Percentiles rank a stretch among this genome's conserved stretches.
Conservation (phyloP, 495 filamentous ascomycete species). For the Ramalina intermedia region DNA sequence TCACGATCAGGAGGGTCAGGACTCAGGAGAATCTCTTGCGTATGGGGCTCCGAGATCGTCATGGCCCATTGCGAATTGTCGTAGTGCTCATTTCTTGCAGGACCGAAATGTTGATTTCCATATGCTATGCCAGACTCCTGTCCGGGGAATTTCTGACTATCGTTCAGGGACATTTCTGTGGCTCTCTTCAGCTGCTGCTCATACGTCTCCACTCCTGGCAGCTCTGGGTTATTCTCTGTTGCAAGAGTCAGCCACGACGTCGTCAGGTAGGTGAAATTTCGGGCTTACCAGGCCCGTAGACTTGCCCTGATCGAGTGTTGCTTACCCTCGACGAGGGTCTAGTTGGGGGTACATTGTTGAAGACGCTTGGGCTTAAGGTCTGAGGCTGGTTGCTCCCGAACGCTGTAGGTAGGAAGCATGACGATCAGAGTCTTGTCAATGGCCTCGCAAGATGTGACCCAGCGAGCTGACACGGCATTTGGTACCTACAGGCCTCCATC, state of each 20-base stretch:
- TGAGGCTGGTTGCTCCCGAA: conserved; percentile 11
- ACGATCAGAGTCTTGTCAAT: neutral
- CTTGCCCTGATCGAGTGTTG: conserved; percentile 13
- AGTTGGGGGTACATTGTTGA: conserved; percentile 28
- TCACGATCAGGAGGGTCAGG: conserved; percentile 47
- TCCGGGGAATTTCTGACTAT: conserved; percentile 28
- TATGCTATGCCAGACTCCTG: conserved; percentile 43
- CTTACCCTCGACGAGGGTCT: conserved; percentile 56
- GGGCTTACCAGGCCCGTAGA: neutral
- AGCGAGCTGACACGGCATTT: neutral
- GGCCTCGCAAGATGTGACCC: neutral
- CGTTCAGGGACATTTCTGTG: conserved; percentile 36
- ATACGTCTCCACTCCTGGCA: conserved; percentile 36
- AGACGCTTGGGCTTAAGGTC: conserved; percentile 11
- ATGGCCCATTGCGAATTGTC: conserved; percentile 66
- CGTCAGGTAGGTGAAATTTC: neutral
- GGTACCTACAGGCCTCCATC: conserved; percentile 7
- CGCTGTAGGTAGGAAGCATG: neutral
- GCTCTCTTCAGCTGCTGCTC: conserved; percentile 45
- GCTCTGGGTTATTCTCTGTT: conserved; percentile 29
- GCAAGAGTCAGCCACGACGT: conserved; percentile 18
- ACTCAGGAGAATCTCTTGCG: conserved; percentile 45
- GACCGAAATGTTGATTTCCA: conserved; percentile 44
- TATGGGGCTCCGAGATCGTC: conserved; percentile 38
- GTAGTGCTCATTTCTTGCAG: conserved; percentile 59